These are phyloP conservation scores for Corymbia maculata DNA, from an alignment of 345 rosid genomes.

Conservation along the genomic window DNA sequence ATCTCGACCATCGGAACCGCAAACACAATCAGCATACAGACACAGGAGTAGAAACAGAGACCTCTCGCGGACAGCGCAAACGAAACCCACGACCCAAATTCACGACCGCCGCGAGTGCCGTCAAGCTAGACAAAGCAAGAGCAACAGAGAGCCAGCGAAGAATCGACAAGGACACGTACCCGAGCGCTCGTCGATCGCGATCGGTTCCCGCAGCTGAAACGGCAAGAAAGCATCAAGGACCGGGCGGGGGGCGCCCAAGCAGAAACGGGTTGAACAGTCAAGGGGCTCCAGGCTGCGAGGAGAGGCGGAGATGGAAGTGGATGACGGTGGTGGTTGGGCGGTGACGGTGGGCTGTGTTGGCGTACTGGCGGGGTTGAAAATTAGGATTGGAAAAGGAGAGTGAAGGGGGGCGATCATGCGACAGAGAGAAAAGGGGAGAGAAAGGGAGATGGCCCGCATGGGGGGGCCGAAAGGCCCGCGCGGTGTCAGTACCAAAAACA, in stretches of 20 bases:
- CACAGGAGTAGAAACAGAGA: neutral
- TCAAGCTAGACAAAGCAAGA: neutral
- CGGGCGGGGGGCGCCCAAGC: neutral
- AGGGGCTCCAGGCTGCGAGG: neutral
- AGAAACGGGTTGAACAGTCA: neutral
- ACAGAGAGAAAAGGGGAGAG: no score
- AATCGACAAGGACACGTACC: neutral
- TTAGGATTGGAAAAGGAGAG: no score
- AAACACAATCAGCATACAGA: neutral
- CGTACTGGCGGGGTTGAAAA: no score
- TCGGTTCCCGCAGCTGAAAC: neutral
- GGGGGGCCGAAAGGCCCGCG: no score
- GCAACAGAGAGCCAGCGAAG: neutral
- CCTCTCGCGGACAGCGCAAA: neutral
- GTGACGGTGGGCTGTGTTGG: no score
- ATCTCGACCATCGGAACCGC: neutral
- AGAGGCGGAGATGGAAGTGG: neutral
- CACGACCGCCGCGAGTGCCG: neutral
- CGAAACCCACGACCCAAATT: neutral
- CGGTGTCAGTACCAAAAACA: no score
- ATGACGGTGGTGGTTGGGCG: neutral
- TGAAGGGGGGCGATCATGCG: no score
- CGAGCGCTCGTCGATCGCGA: neutral
- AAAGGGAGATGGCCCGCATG: no score
- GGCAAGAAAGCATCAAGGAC: neutral